phyloP scores from a whole-genome alignment of 331 rosid genomes.

The Acacia pycnantha region DNA sequence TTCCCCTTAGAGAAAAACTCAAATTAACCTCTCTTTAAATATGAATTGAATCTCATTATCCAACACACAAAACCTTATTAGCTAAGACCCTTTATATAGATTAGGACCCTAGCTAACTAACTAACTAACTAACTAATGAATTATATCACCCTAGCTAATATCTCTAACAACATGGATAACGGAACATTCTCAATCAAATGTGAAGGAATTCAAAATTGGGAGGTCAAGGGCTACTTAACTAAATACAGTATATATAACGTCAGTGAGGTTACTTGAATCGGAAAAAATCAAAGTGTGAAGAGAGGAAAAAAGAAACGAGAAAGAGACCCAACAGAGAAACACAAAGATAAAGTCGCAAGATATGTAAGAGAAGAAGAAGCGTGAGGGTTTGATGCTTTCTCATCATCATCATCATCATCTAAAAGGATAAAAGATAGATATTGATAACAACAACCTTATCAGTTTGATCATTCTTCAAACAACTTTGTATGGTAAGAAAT shows the following conservation, averaged over 20 bases:
- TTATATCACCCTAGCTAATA: too few relatives aligned
- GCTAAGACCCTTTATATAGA: too few relatives aligned
- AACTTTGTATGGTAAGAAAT: neutral
- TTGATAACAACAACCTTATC: neutral
- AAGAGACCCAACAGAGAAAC: neutral
- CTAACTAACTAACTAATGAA: too few relatives aligned
- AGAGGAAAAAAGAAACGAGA: neutral
- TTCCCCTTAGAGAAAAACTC: too few relatives aligned
- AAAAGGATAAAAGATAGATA: neutral
- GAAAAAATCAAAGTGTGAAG: neutral
- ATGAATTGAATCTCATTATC: too few relatives aligned
- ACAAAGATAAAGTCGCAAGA: neutral
- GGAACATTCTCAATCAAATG: neutral
- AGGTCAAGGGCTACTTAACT: neutral
- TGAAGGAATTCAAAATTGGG: neutral
- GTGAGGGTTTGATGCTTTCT: slow-evolving; percentile 3
- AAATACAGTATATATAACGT: neutral
- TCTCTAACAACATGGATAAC: neutral
- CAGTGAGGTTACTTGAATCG: neutral
- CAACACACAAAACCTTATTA: too few relatives aligned
- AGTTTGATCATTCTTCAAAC: neutral
- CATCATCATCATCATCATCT: neutral
- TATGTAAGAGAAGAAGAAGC: neutral
- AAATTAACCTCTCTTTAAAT: too few relatives aligned
- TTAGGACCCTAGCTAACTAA: too few relatives aligned